A percentile compares a stretch with the other conserved stretches of the same genome.
These are phyloP conservation scores for Edaphochlamys debaryana DNA, from an alignment of 139 green algal species.

Conservation along the genomic window DNA sequence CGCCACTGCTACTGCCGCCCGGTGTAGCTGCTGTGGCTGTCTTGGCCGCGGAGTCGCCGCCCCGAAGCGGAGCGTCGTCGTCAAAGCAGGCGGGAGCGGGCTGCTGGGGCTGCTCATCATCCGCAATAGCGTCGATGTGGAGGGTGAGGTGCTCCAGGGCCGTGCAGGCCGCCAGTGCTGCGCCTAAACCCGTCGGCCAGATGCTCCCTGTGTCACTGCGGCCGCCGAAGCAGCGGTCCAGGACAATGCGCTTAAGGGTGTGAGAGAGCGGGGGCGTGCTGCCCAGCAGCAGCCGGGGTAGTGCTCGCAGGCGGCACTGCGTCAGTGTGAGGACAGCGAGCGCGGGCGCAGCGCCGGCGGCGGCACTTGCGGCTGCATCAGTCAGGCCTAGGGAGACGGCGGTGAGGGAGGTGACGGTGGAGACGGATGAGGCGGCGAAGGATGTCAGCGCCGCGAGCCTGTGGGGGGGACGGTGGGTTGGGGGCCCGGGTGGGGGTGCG, in stretches of 20 bases:
- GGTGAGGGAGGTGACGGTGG: not conserved
- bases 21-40: not conserved
- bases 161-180: not conserved
- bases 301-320: not conserved
- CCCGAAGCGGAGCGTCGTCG: not conserved
- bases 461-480: not conserved
- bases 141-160: constrained; percentile 6
- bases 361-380: not conserved
- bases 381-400: not conserved
- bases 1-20: not conserved
- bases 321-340: not conserved
- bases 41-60: too few relatives aligned
- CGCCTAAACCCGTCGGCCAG: not conserved
- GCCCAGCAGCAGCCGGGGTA: not conserved
- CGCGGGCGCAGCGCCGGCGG: not conserved
- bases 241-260: not conserved
- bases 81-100: too few relatives aligned
- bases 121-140: not conserved
- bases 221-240: not conserved
- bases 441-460: not conserved
- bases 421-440: not conserved
- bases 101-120: not conserved
- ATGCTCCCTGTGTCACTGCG: not conserved
- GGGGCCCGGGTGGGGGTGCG: not conserved
- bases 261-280: not conserved